Conservation (phyloP, 257 asterid genomes). For the Salvia miltiorrhiza region DNA sequence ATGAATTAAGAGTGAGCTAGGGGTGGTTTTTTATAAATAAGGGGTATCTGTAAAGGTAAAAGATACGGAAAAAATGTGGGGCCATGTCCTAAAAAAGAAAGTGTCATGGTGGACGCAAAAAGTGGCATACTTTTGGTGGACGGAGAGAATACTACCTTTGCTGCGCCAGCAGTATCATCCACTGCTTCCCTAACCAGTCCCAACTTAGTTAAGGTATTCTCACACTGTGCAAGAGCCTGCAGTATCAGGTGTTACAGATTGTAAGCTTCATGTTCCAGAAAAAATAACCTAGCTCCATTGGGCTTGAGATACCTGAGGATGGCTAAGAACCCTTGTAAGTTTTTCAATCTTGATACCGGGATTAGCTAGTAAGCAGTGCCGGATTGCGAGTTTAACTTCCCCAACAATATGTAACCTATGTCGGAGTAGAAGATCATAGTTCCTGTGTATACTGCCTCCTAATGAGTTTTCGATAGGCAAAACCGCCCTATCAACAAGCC, state of each 20-base stretch:
- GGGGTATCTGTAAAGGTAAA: no score
- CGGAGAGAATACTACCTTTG: conserved; percentile 84
- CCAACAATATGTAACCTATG: conserved; percentile 96
- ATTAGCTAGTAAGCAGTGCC: conserved; percentile 92
- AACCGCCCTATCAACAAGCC: conserved; percentile 98
- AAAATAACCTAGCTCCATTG: conserved; percentile 1
- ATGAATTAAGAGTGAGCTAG: no score
- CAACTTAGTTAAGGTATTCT: conserved; percentile 76
- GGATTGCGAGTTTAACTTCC: conserved; percentile 88
- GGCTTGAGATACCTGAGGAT: conserved; percentile 78
- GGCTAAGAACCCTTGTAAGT: conserved; percentile 90
- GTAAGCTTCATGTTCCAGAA: conserved; percentile 13
- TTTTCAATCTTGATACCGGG: conserved; percentile 66
- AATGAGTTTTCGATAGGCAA: conserved; percentile 94
- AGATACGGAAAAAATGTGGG: no score
- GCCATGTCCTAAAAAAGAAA: no score
- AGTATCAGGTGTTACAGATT: conserved; percentile 20
- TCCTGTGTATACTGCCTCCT: conserved; percentile 98
- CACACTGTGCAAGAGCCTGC: conserved; percentile 99
- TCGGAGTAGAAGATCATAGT: conserved; percentile 92
- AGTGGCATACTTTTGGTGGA: no score
- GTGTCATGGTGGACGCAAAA: no score
- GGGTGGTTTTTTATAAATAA: no score
- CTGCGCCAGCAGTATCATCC: conserved; percentile 99
- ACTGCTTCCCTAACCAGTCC: conserved; percentile 97